Evolutionary conservation across 2,329 filamentous ascomycete species (phyloP).

Genomic region (Talaromyces sp.): DNA sequence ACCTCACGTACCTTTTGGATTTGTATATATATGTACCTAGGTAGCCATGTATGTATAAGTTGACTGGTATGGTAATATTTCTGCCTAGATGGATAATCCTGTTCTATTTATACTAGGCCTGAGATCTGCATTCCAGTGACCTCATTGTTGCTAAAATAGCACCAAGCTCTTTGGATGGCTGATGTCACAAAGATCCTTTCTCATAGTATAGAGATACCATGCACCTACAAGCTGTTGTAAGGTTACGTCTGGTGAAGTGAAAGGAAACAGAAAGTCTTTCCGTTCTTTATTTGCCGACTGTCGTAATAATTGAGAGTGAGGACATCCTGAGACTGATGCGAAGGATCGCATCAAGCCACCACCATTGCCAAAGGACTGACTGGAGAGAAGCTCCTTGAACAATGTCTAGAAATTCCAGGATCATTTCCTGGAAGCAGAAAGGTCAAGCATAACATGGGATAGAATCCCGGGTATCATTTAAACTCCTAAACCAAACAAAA

Average conservation of each 20-base stretch:
- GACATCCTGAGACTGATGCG: not conserved
- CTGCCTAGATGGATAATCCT: too few species aligned
- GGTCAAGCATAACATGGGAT: not conserved
- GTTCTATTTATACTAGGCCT: not conserved
- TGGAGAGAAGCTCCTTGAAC: too few species aligned
- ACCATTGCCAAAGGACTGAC: too few species aligned
- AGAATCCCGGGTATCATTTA: constrained; percentile 15
- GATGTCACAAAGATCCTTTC: not conserved
- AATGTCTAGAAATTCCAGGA: not conserved
- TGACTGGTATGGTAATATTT: too few species aligned
- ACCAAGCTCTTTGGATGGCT: not conserved
- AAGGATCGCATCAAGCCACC: not conserved
- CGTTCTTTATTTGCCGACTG: too few species aligned
- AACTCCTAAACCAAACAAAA: constrained; percentile 19
- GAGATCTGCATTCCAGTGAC: not conserved
- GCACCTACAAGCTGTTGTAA: not conserved
- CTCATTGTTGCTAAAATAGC: not conserved
- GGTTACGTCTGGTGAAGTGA: not conserved
- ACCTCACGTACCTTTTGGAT: not conserved
- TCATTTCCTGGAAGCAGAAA: not conserved
- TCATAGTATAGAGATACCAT: not conserved
- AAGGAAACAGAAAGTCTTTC: too few species aligned
- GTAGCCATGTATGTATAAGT: too few species aligned
- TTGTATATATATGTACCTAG: not conserved
- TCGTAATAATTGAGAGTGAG: not conserved